Evolutionary conservation across 2,329 filamentous ascomycete genomes (phyloP).

Genomic region (Apiospora malaysiana): DNA sequence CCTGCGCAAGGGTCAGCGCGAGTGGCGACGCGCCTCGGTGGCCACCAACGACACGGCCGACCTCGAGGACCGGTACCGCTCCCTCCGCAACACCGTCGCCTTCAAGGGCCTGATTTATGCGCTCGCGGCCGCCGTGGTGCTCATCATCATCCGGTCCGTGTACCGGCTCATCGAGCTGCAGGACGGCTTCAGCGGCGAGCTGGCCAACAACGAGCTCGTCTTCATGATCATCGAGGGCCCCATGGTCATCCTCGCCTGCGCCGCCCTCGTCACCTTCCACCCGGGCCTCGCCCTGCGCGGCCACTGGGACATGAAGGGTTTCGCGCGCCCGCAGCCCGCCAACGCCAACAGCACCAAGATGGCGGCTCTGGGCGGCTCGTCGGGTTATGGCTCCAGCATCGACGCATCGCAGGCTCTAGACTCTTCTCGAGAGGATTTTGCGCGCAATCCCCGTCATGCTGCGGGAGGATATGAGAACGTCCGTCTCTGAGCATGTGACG

Average conservation of each 20-base stretch:
- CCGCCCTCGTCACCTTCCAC: slow-evolving; percentile 39
- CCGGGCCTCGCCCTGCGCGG: slow-evolving; percentile 33
- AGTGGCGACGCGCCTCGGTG: background rate
- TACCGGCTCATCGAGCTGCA: slow-evolving; percentile 66
- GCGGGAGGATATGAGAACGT: background rate
- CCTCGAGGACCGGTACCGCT: background rate
- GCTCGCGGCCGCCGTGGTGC: slow-evolving; percentile 50
- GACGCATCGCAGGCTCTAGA: background rate
- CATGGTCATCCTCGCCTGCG: slow-evolving; percentile 40
- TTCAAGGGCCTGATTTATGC: slow-evolving; percentile 46
- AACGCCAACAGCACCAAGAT: background rate
- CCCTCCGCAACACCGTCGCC: slow-evolving; percentile 38
- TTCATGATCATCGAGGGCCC: slow-evolving; percentile 56
- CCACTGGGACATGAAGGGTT: slow-evolving; percentile 21
- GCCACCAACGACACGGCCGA: background rate
- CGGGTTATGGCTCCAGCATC: background rate
- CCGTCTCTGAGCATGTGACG: background rate
- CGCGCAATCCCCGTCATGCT: background rate
- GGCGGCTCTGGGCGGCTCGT: background rate
- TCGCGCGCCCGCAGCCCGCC: background rate
- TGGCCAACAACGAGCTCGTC: slow-evolving; percentile 53
- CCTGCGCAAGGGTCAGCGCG: background rate
- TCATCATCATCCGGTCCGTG: slow-evolving; percentile 62
- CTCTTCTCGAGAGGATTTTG: background rate
- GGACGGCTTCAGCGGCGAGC: slow-evolving; percentile 62